Conservation (phyloP, 495 filamentous ascomycete species). For the Amniculicola lignicola region DNA sequence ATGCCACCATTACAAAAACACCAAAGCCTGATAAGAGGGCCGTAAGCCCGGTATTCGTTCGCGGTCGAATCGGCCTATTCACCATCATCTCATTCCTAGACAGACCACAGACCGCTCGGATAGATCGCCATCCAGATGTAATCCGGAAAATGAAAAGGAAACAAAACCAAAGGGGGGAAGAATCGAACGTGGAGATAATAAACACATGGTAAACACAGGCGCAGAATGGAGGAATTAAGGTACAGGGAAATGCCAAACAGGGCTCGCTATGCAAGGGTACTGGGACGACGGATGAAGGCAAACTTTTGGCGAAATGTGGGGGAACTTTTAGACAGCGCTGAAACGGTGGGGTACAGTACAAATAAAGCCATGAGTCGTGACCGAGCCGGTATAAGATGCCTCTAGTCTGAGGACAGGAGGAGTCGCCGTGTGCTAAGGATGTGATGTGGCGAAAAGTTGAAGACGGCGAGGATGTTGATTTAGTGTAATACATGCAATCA, state of each 20-base stretch:
- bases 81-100: too few relatives aligned
- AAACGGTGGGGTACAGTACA: slow-evolving; percentile 30
- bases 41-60: too few relatives aligned
- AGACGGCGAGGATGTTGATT: too few relatives aligned
- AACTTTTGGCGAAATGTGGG: neutral
- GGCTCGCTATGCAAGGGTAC: slow-evolving; percentile 33
- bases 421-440: neutral
- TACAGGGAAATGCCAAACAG: slow-evolving; percentile 29
- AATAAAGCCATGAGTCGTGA: slow-evolving; percentile 32
- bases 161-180: slow-evolving; percentile 6
- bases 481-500: slow-evolving; percentile 19
- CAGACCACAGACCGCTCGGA: too few relatives aligned
- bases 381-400: slow-evolving; percentile 1
- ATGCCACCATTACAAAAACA: too few relatives aligned
- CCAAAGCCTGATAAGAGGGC: too few relatives aligned
- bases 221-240: slow-evolving; percentile 16
- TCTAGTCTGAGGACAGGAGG: too few relatives aligned
- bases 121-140: neutral
- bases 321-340: slow-evolving; percentile 21
- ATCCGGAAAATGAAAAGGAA: slow-evolving; percentile 7
- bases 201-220: slow-evolving; percentile 5
- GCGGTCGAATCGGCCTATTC: too few relatives aligned
- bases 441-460: neutral
- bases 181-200: slow-evolving; percentile 4
- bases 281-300: neutral